phyloP scores from a whole-genome alignment of 345 rosid genomes.

The Barbarea vulgaris region DNA sequence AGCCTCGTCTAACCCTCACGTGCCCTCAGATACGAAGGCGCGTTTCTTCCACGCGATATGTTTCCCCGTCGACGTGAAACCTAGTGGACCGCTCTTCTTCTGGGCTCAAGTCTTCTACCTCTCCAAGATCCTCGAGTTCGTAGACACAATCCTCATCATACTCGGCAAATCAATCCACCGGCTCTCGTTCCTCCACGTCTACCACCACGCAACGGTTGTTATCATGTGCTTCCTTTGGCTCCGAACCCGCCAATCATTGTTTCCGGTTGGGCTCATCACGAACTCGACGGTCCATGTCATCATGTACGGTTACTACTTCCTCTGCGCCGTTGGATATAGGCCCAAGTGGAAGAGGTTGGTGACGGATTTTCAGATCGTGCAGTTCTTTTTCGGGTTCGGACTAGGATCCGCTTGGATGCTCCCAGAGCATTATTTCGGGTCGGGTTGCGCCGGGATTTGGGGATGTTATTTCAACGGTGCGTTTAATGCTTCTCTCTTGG shows the following conservation, averaged over 20 bases:
- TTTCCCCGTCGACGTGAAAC: slow-evolving; percentile 49
- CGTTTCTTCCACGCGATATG: slow-evolving; percentile 41
- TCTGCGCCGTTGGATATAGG: slow-evolving; percentile 56
- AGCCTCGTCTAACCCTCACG: slow-evolving; percentile 14
- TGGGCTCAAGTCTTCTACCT: slow-evolving; percentile 75
- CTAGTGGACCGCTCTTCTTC: slow-evolving; percentile 63
- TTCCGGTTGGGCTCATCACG: slow-evolving; percentile 55
- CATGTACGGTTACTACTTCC: slow-evolving; percentile 73
- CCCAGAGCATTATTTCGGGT: slow-evolving; percentile 48
- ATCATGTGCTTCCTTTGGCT: slow-evolving; percentile 76
- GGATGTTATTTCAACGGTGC: slow-evolving; percentile 62
- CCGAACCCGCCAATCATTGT: slow-evolving; percentile 56
- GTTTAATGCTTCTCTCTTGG: slow-evolving; percentile 67
- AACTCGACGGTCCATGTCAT: slow-evolving; percentile 66
- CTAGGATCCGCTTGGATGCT: slow-evolving; percentile 51
- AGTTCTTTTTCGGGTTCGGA: slow-evolving; percentile 61
- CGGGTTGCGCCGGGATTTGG: slow-evolving; percentile 69
- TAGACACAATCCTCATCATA: slow-evolving; percentile 64
- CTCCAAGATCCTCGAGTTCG: slow-evolving; percentile 71
- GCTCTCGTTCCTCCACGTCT: slow-evolving; percentile 82
- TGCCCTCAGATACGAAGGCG: not conserved
- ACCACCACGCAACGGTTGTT: slow-evolving; percentile 77
- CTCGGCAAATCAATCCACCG: slow-evolving; percentile 53
- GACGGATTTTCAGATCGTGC: slow-evolving; percentile 72
- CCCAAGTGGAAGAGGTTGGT: slow-evolving; percentile 85